Evolutionary conservation across 192 early-diverging fungal genomes (phyloP), one percentile per base, ranked within the genome.

Genomic region (Geranomyces michiganensis): DNA sequence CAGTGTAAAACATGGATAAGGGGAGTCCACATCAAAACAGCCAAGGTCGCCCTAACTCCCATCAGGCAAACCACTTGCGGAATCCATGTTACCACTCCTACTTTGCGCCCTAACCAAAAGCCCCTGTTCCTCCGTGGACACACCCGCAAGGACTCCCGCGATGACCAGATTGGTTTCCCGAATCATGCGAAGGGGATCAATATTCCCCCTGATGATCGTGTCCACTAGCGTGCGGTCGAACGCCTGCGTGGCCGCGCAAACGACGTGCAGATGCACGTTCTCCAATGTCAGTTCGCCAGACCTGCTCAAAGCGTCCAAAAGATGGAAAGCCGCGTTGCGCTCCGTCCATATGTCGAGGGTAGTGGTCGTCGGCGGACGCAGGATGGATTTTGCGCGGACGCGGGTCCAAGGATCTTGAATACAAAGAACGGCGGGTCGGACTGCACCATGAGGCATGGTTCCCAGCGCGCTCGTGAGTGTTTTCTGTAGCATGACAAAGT

Each of bases 171-270:
- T 31, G 51, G 51, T 55, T 55, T 55, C 51, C 51, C 51, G 51
- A 55, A 55, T 14, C 26, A 55, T 27, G 51, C 51, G 3, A 55
- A 27, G 51, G 7, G 51, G 51, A 55, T 55, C 51, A 3, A 55
- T 27, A 15, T 55, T 55, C 0, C 44, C 56, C 49, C 61, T 32
- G 17, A 75, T 62, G 22, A 77, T 30, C 22, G 67, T 69, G 41
- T 77, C 71, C 49, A 74, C 53, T 36, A 77, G 46, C 8, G 75
- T 59, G 22, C 51, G 22, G 45, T 71, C 75, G 60, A 77, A 67
- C n/a, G 26, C 26, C 5, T 77, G 75, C 51, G 71, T 67, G 15
- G 53, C 62, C n/a, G 36, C 75, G n/a, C 65, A 31, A 14, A 77
- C 19, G 65, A 77, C 51, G 46, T 77, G 75, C 47, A 77, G 15